Percentiles rank a stretch among this genome's conserved stretches.
Conservation (phyloP, 768 basidiomycete species). For the Clitopilus passeckerianus region DNA sequence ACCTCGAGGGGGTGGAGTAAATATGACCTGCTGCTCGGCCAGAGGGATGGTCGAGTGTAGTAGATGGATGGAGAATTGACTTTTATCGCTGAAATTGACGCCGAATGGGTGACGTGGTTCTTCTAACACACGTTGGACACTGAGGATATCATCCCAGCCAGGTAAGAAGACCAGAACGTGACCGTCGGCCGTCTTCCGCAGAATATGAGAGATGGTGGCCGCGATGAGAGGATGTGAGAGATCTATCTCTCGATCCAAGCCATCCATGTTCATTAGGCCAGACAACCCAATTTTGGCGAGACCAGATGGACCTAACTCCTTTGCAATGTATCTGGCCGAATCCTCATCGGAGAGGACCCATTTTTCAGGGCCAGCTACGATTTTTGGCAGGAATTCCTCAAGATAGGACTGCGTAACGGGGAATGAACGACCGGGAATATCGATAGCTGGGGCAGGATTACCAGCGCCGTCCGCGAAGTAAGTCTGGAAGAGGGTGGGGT, state of each 20-base stretch:
- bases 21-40: constrained; percentile 84
- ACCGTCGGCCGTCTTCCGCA: constrained; percentile 70
- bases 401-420: constrained; percentile 81
- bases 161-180: constrained; percentile 89
- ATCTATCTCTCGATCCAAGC: constrained; percentile 41
- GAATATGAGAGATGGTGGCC: constrained; percentile 73
- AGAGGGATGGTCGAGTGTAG: constrained; percentile 89
- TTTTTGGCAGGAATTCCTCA: constrained; percentile 63
- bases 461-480: constrained; percentile 74
- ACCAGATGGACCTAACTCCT: constrained; percentile 48
- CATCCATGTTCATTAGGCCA: constrained; percentile 7
- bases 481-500: constrained; percentile 80
- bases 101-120: constrained; percentile 44
- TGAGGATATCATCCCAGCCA: constrained; percentile 89
- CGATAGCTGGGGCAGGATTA: constrained; percentile 61
- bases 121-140: constrained; percentile 61
- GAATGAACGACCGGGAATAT: constrained; percentile 88
- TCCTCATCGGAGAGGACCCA: constrained; percentile 73
- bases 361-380: constrained; percentile 34
- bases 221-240: constrained; percentile 80
- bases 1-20: constrained; percentile 73
- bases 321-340: constrained; percentile 66
- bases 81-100: constrained; percentile 54
- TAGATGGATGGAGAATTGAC: constrained; percentile 66
- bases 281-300: constrained; percentile 21